phyloP scores from a whole-genome alignment of 1,284 basidiomycete species.

The Cutaneotrichosporon arboriforme region DNA sequence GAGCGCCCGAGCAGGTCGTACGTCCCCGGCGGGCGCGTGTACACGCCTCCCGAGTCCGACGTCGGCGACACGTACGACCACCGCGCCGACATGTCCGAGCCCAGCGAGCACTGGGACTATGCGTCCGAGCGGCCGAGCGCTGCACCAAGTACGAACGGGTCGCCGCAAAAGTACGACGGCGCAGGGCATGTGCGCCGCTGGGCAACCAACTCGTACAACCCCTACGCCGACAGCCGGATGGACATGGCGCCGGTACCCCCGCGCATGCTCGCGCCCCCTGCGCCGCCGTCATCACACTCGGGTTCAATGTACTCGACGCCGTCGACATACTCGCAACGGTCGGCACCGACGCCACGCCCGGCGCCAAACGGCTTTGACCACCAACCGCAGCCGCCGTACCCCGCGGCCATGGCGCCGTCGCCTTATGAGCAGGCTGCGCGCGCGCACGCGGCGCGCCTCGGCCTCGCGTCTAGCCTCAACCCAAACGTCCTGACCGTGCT shows the following conservation, averaged over 20 bases:
- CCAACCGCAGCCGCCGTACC: not conserved
- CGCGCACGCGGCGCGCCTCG: slow-evolving; percentile 8
- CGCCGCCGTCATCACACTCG: not conserved
- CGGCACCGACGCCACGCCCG: not conserved
- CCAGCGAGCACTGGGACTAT: not conserved
- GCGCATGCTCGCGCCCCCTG: not conserved
- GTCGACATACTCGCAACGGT: not conserved
- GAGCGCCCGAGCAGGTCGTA: not conserved
- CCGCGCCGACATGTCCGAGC: not conserved
- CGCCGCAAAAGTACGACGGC: not conserved
- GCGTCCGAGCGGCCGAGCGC: not conserved
- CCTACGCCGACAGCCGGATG: not conserved
- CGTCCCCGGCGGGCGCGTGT: not conserved
- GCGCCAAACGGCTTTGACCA: not conserved
- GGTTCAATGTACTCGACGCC: not conserved
- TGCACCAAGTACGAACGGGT: not conserved
- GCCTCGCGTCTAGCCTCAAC: slow-evolving; percentile 40
- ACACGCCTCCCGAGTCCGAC: too few species aligned
- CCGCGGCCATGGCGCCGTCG: not conserved
- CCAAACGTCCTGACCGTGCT: slow-evolving; percentile 43
- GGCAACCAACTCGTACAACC: not conserved
- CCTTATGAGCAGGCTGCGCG: slow-evolving; percentile 3
- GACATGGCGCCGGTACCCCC: not conserved
- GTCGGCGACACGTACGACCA: not conserved
- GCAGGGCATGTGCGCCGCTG: not conserved